Evolutionary conservation across 2,329 filamentous ascomycete genomes (phyloP).

Genomic region (Decorospora gaudefroyi): DNA sequence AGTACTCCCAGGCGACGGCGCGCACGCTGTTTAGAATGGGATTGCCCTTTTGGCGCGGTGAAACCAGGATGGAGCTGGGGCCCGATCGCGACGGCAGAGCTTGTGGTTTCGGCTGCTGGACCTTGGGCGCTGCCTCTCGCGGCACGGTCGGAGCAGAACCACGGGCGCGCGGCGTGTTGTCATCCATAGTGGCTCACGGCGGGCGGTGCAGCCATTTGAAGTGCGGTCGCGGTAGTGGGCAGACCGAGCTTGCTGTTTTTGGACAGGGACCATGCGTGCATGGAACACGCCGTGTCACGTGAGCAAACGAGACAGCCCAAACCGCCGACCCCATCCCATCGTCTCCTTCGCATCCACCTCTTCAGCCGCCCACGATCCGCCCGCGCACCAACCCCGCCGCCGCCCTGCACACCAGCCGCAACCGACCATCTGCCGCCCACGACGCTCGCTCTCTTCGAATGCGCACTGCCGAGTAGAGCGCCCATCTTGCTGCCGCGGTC

Average conservation of each 20-base stretch:
- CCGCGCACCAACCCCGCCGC: constrained; percentile 10
- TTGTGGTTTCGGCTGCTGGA: constrained; percentile 88
- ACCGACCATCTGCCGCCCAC: constrained; percentile 3
- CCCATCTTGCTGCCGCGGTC: constrained; percentile 37
- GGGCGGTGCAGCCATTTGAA: constrained; percentile 24
- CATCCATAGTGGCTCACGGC: constrained; percentile 41
- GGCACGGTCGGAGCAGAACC: constrained; percentile 12
- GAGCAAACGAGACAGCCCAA: constrained; percentile 17
- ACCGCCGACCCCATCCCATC: constrained; percentile 21
- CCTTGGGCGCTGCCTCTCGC: constrained; percentile 46
- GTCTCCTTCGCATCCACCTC: constrained; percentile 18
- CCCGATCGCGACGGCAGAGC: constrained; percentile 69
- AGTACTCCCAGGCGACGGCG: constrained; percentile 91
- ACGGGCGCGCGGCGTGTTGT: constrained; percentile 25
- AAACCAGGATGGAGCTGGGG: constrained; percentile 83
- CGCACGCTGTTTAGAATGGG: constrained; percentile 84
- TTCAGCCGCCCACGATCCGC: constrained; percentile 20
- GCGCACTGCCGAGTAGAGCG: constrained; percentile 36
- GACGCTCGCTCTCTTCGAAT: constrained; percentile 30
- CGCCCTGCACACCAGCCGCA: constrained; percentile 7
- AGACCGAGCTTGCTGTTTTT: constrained; percentile 5
- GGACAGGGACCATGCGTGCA: not conserved
- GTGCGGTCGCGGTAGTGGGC: not conserved
- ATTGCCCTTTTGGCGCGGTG: constrained; percentile 91
- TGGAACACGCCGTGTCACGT: constrained; percentile 13